Evolutionary conservation across 2,329 filamentous ascomycete species (phyloP).

Genomic region (Graphilbum ipis-grandicollis): DNA sequence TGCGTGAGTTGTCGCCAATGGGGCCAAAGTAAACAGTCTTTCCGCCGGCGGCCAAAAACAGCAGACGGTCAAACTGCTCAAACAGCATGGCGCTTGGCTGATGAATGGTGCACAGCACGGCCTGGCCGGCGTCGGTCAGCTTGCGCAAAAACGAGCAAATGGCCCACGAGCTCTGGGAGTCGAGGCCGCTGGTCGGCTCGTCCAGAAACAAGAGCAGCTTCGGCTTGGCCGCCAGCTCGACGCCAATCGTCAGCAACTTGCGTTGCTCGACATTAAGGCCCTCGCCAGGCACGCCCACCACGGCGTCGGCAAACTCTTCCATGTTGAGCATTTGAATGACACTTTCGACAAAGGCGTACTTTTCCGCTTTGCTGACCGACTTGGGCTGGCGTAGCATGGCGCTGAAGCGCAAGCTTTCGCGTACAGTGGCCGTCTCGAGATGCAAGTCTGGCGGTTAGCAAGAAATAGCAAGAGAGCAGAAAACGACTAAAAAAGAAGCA

Average conservation of each 20-base stretch:
- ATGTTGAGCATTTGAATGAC: slow-evolving; percentile 85
- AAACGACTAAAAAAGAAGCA: neutral
- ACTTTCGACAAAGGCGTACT: slow-evolving; percentile 78
- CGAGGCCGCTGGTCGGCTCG: slow-evolving; percentile 87
- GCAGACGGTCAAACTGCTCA: slow-evolving; percentile 70
- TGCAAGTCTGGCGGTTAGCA: slow-evolving; percentile 41
- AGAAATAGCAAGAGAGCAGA: neutral
- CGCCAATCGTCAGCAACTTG: slow-evolving; percentile 69
- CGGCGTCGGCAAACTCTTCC: slow-evolving; percentile 74
- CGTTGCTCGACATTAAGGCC: slow-evolving; percentile 57
- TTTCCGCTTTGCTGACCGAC: slow-evolving; percentile 53
- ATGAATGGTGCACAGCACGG: slow-evolving; percentile 93
- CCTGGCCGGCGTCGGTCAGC: slow-evolving; percentile 72
- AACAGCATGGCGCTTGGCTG: slow-evolving; percentile 94
- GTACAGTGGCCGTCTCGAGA: slow-evolving; percentile 64
- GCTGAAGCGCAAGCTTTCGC: slow-evolving; percentile 74
- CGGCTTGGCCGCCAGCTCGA: slow-evolving; percentile 88
- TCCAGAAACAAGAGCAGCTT: slow-evolving; percentile 80
- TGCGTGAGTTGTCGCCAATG: slow-evolving; percentile 50
- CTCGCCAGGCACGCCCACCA: slow-evolving; percentile 81
- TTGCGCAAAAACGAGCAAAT: slow-evolving; percentile 79
- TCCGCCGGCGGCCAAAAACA: slow-evolving; percentile 62
- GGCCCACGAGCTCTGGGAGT: slow-evolving; percentile 84
- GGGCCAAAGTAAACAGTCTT: slow-evolving; percentile 65
- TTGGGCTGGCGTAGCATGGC: slow-evolving; percentile 72